Conservation (phyloP, 169 alveolate genomes). For the Sarcocystis neurona region DNA sequence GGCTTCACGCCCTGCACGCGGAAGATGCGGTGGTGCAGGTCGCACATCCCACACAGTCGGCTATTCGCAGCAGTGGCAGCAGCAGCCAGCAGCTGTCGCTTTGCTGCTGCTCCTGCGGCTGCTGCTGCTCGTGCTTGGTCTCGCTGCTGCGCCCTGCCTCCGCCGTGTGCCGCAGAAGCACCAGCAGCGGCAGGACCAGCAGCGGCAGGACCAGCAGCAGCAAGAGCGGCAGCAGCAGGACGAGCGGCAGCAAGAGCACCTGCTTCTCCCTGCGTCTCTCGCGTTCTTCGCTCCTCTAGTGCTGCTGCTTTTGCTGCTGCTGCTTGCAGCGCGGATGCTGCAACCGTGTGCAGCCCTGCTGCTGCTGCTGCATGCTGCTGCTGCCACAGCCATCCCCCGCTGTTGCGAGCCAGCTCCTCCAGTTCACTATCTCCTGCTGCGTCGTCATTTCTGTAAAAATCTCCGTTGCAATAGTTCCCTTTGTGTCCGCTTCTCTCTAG, state of each 20-base stretch:
- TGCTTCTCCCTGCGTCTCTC: background rate
- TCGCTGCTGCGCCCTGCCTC: too few species aligned
- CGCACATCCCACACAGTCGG: conserved; percentile 6
- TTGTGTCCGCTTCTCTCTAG: too few species aligned
- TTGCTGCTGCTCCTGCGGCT: too few species aligned
- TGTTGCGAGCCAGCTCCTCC: background rate
- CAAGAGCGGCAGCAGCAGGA: background rate
- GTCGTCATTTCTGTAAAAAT: background rate
- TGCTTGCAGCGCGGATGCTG: too few species aligned
- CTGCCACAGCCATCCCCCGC: too few species aligned
- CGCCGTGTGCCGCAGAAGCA: too few species aligned
- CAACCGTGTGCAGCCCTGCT: too few species aligned
- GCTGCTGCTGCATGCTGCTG: too few species aligned
- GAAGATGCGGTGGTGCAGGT: background rate
- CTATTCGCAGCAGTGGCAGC: background rate
- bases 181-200: too few species aligned
- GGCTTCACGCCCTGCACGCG: conserved; percentile 11
- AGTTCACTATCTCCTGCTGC: background rate
- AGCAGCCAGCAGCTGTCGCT: too few species aligned
- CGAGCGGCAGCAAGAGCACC: background rate
- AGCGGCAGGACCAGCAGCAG: background rate
- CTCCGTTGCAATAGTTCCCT: background rate
- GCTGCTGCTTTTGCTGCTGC: too few species aligned
- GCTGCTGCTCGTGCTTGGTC: too few species aligned
- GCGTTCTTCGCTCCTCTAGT: background rate